Percentiles rank a stretch among this genome's conserved stretches.
Conservation (phyloP, 208 protist species). For the Wallacemonas sp. region DNA sequence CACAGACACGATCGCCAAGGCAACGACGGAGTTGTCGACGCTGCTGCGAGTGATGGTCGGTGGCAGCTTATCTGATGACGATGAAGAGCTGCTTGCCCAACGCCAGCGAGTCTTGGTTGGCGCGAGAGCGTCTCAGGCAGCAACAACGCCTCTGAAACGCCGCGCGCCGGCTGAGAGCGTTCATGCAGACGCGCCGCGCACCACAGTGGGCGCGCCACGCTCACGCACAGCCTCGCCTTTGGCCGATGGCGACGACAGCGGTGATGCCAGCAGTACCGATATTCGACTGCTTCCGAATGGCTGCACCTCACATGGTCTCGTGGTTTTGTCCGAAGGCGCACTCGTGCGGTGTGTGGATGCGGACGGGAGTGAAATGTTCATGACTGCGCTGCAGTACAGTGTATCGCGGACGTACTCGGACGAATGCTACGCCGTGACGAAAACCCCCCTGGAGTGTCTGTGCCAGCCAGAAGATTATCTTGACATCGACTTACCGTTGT, state of each 20-base stretch:
- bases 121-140: too few relatives aligned
- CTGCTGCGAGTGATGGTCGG: slow-evolving; percentile 16
- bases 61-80: slow-evolving; percentile 1
- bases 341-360: background rate
- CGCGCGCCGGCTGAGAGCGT: too few relatives aligned
- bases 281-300: too few relatives aligned
- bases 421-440: background rate
- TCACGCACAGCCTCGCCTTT: too few relatives aligned
- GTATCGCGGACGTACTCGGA: background rate
- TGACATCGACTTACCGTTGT: background rate
- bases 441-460: background rate
- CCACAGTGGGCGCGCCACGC: too few relatives aligned
- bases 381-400: slow-evolving; percentile 32
- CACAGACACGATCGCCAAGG: background rate
- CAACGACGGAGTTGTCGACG: background rate
- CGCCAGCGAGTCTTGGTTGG: too few relatives aligned
- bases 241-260: too few relatives aligned
- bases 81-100: background rate
- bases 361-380: slow-evolving; percentile 11
- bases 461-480: background rate
- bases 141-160: too few relatives aligned
- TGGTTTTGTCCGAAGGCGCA: background rate
- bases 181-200: too few relatives aligned
- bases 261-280: background rate
- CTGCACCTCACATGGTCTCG: background rate